A percentile compares a stretch with the other conserved stretches of the same genome.
These are phyloP conservation scores for Aspergillus indologenus DNA, from an alignment of 495 filamentous ascomycete genomes.

Conservation along the genomic window DNA sequence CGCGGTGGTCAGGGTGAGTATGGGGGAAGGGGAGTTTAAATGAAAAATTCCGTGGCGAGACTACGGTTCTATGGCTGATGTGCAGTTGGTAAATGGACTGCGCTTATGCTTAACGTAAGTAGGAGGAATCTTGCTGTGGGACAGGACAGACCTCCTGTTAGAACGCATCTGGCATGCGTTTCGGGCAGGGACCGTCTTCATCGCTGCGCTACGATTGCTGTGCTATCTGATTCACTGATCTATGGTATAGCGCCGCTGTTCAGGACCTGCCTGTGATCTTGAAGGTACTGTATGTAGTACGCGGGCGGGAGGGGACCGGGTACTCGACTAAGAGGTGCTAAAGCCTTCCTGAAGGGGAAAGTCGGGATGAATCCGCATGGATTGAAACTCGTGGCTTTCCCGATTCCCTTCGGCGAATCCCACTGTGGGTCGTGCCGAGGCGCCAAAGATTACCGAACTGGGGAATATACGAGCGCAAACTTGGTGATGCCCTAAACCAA, in stretches of 20 bases:
- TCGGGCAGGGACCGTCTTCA: neutral
- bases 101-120: neutral
- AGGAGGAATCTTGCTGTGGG: neutral
- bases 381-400: neutral
- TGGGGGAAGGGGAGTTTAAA: neutral
- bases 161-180: neutral
- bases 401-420: neutral
- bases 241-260: too few relatives aligned
- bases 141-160: neutral
- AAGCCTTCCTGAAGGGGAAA: neutral
- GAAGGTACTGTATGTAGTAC: too few relatives aligned
- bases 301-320: too few relatives aligned
- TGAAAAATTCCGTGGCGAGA: neutral
- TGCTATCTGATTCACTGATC: neutral
- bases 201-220: neutral
- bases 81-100: neutral
- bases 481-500: neutral
- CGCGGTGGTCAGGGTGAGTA: neutral
- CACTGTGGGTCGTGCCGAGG: conserved; percentile 3
- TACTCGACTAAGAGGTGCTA: too few relatives aligned
- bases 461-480: conserved; percentile 2
- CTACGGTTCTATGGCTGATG: neutral
- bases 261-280: too few relatives aligned
- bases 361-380: neutral
- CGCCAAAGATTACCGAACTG: conserved; percentile 4